Evolutionary conservation across 371 early-diverging fungal species (phyloP), one percentile per base, ranked within the genome.

Genomic region (Synchytrium microbalum): DNA sequence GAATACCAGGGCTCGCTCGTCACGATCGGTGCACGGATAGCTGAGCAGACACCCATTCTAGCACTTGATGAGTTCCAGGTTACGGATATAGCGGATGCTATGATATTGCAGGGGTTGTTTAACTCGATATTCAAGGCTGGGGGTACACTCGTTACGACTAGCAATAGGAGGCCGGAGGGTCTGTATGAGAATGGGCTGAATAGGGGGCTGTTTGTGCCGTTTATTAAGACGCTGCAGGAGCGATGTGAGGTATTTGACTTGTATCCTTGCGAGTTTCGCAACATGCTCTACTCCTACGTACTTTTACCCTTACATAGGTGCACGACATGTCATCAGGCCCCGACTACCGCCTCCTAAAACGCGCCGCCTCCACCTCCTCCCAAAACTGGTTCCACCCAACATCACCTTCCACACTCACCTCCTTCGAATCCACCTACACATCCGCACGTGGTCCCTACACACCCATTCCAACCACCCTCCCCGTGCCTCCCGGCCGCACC

Each of bases 61-160:
- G 95, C 95, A 68, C 89, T 97, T 78, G 98, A 97, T 67, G 98
- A 97, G 70, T 88, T 97, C 64, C 98, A 97, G 70, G 92, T 96
- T 2, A 94, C 94, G 0, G 94, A 96, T 70, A 95, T 96, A 66
- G 92, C 92, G 0, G 96, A 96, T 70, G 98, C 98, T 59, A 95
- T 96, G 96, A 84, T 97, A 53, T 68, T 95, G 52, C 82, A 93
- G 14, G 84, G 89, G 16, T 74, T 97, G 24, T 84, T 93, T 67
- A 78, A 82, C 1, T 90, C 89, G 63, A 72, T 96, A 29, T 89
- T 93, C 61, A 68, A 78, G 14, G 80, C 87, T n/a, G 94, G 94
- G n/a, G 89, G 93, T 1, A 88, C 94, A 0, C 67, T 96, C 10
- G 87, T 97, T 13, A 88, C 90, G 2, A 97, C 96, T 0, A 91